Conservation (phyloP, 2,329 filamentous ascomycete species). For the Pseudocercospora ulei region DNA sequence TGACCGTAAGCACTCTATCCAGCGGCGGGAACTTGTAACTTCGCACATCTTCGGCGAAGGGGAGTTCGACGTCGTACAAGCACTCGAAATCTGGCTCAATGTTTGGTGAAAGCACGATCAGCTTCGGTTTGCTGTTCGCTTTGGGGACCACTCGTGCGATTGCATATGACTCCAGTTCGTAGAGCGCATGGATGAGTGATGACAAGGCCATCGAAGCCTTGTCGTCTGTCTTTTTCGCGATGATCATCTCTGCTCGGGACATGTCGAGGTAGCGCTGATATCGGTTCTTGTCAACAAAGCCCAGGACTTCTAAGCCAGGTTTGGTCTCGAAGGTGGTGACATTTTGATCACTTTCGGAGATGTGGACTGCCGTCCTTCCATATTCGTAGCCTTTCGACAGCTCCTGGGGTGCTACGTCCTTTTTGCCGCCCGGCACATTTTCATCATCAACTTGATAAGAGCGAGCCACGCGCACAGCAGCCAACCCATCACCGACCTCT, state of each 20-base stretch:
- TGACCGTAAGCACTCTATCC: slow-evolving; percentile 78
- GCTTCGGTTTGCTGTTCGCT: slow-evolving; percentile 64
- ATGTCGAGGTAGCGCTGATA: slow-evolving; percentile 79
- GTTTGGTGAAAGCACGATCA: slow-evolving; percentile 69
- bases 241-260: slow-evolving; percentile 67
- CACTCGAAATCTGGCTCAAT: slow-evolving; percentile 74
- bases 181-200: slow-evolving; percentile 77
- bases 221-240: slow-evolving; percentile 68
- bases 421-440: slow-evolving; percentile 64
- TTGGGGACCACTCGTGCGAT: slow-evolving; percentile 78
- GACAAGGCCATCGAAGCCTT: slow-evolving; percentile 76
- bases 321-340: slow-evolving; percentile 77
- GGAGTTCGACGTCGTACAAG: slow-evolving; percentile 78
- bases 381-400: slow-evolving; percentile 93
- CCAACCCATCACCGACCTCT: slow-evolving; percentile 44
- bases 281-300: slow-evolving; percentile 61
- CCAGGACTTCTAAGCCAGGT: slow-evolving; percentile 69
- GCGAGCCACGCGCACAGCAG: slow-evolving; percentile 64
- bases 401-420: slow-evolving; percentile 69
- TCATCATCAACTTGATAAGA: slow-evolving; percentile 73
- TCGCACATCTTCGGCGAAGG: slow-evolving; percentile 85
- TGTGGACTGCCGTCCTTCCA: slow-evolving; percentile 80
- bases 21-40: slow-evolving; percentile 86
- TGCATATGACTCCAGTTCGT: slow-evolving; percentile 74
- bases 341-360: slow-evolving; percentile 74